Evolutionary conservation across 2,329 filamentous ascomycete species (phyloP).

Genomic region (Fusarium abutilonis): DNA sequence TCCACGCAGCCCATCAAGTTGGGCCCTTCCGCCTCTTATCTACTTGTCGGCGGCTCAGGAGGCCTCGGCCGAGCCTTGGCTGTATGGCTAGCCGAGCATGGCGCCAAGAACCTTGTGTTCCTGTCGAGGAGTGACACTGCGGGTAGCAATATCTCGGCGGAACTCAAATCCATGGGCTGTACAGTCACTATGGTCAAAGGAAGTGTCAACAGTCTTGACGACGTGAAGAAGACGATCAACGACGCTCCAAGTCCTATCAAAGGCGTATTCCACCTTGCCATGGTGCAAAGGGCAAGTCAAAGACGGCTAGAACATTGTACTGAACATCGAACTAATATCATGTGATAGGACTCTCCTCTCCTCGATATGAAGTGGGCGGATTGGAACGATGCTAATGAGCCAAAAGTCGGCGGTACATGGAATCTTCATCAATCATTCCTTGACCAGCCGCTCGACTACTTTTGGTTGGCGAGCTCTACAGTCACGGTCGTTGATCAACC

Average conservation of each 20-base stretch:
- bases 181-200: background rate
- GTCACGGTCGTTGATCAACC: conserved; percentile 5
- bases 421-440: conserved; percentile 44
- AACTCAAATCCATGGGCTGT: conserved; percentile 32
- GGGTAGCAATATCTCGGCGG: conserved; percentile 16
- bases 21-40: conserved; percentile 21
- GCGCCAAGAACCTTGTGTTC: conserved; percentile 46
- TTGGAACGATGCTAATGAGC: conserved; percentile 40
- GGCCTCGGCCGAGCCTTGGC: conserved; percentile 42
- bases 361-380: conserved; percentile 42
- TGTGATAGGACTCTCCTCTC: conserved; percentile 46
- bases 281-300: conserved; percentile 39
- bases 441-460: conserved; percentile 50
- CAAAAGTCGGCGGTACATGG: conserved; percentile 49
- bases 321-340: background rate
- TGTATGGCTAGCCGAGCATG: conserved; percentile 21
- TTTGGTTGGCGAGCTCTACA: conserved; percentile 32
- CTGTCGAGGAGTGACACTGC: conserved; percentile 43
- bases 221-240: conserved; percentile 20
- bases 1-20: background rate
- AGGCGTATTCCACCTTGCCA: conserved; percentile 46
- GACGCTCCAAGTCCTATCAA: conserved; percentile 23
- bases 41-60: conserved; percentile 41
- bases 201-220: conserved; percentile 11
- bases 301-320: background rate